These are phyloP conservation scores for Mycena capillaripes DNA, from an alignment of 768 basidiomycete genomes.

Conservation along the genomic window DNA sequence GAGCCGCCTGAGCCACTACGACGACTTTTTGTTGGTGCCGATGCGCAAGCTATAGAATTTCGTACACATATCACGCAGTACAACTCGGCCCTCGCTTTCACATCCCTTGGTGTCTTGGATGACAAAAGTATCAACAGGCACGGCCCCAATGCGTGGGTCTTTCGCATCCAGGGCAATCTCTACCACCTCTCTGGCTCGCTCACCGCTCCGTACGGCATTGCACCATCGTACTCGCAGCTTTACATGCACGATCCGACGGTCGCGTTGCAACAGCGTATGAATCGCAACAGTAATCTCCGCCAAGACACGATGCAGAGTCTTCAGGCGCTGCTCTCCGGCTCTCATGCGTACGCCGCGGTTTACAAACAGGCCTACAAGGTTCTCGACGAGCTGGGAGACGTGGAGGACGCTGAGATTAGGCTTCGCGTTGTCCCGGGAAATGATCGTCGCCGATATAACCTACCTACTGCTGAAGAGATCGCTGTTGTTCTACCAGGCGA, in stretches of 20 bases:
- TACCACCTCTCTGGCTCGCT: conserved; percentile 2
- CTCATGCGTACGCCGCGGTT: no score
- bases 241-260: conserved; percentile 8
- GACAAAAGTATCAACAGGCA: conserved; percentile 33
- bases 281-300: background rate
- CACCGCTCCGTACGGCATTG: background rate
- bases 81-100: background rate
- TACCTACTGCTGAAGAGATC: conserved; percentile 54
- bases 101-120: background rate
- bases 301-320: no score
- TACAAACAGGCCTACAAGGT: no score
- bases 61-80: background rate
- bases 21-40: background rate
- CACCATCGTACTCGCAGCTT: background rate
- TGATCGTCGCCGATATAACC: conserved; percentile 53
- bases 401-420: background rate
- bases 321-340: no score
- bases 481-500: conserved; percentile 51
- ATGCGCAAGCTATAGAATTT: background rate
- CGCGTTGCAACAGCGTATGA: conserved; percentile 2
- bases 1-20: background rate
- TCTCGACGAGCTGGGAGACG: no score
- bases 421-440: conserved; percentile 1
- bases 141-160: background rate
- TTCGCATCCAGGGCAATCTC: background rate